Conservation (phyloP, 2,329 filamentous ascomycete genomes). For the Aspergillus sp. region DNA sequence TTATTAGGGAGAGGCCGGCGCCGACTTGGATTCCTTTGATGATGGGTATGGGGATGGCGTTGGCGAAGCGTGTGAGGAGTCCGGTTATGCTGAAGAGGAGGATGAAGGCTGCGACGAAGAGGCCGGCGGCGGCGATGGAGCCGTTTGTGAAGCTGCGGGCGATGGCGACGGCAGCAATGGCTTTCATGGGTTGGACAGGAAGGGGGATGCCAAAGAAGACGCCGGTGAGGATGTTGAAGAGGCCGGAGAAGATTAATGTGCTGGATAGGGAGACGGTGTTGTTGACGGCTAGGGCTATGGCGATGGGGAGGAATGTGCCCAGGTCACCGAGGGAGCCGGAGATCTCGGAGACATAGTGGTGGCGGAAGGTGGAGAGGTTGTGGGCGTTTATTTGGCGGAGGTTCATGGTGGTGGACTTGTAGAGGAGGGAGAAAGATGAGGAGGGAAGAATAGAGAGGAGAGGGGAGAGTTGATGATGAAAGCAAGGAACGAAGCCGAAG, state of each 20-base stretch:
- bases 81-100: slow-evolving; percentile 78
- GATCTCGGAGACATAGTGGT: slow-evolving; percentile 69
- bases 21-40: slow-evolving; percentile 95
- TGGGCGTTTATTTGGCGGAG: slow-evolving; percentile 35
- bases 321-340: slow-evolving; percentile 88
- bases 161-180: slow-evolving; percentile 89
- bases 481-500: neutral
- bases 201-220: slow-evolving; percentile 82
- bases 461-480: neutral
- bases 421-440: neutral
- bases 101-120: slow-evolving; percentile 74
- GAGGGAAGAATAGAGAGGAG: neutral
- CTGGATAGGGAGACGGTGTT: slow-evolving; percentile 77
- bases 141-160: slow-evolving; percentile 65
- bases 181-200: slow-evolving; percentile 87
- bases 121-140: slow-evolving; percentile 78
- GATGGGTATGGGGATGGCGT: slow-evolving; percentile 78
- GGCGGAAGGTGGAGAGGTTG: slow-evolving; percentile 59
- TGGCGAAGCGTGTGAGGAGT: slow-evolving; percentile 71
- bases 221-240: slow-evolving; percentile 84
- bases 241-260: slow-evolving; percentile 83
- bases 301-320: slow-evolving; percentile 84
- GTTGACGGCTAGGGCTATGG: slow-evolving; percentile 79
- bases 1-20: slow-evolving; percentile 78
- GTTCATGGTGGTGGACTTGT: slow-evolving; percentile 22